phyloP scores from a whole-genome alignment of 2,329 filamentous ascomycete species.

The Ophiocordyceps robertsii region DNA sequence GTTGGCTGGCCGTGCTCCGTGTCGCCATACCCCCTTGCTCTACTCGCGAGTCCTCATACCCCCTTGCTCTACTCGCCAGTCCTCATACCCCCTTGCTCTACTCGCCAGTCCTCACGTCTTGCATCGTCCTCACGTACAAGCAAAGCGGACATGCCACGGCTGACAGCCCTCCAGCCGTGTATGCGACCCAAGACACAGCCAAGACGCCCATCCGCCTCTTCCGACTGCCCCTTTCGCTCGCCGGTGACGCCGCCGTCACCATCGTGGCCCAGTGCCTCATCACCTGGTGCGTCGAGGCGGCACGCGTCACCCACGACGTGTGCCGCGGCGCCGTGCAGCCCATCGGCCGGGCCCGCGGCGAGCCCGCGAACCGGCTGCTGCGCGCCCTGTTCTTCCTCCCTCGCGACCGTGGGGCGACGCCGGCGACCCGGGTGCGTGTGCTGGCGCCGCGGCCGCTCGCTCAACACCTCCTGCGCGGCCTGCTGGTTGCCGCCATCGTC shows the following conservation, averaged over 20 bases:
- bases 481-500: constrained; percentile 15
- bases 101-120: background rate
- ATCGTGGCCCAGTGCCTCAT: constrained; percentile 34
- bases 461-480: constrained; percentile 12
- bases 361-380: constrained; percentile 18
- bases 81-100: background rate
- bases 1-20: no score
- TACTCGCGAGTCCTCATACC: background rate
- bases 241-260: constrained; percentile 35
- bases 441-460: constrained; percentile 8
- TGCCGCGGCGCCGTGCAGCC: constrained; percentile 29
- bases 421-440: background rate
- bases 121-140: no score
- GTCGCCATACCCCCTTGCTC: background rate
- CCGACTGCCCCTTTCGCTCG: constrained; percentile 35
- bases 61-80: background rate
- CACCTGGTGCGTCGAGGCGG: constrained; percentile 36
- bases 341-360: constrained; percentile 25
- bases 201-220: constrained; percentile 31
- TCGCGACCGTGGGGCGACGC: background rate
- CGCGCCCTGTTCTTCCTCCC: constrained; percentile 31
- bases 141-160: no score
- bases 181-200: constrained; percentile 22
- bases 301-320: constrained; percentile 34
- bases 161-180: constrained; percentile 26